Evolutionary conservation across 495 filamentous ascomycete genomes (phyloP).

Genomic region (Neurospora sp.): DNA sequence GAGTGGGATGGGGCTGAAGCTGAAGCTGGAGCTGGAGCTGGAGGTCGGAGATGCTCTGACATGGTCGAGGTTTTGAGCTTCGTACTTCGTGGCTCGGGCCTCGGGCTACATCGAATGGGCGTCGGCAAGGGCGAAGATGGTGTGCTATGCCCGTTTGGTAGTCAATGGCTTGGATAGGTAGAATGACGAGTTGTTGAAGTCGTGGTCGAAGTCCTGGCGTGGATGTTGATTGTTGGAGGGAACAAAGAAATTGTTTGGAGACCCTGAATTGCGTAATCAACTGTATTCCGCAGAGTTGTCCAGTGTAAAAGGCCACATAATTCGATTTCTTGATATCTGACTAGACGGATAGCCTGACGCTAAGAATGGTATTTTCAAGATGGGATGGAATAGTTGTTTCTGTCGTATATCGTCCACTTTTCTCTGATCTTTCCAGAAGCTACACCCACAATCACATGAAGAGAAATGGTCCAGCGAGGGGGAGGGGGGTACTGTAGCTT

Average conservation of each 20-base stretch:
- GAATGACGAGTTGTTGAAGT: neutral
- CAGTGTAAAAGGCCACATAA: neutral
- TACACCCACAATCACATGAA: neutral
- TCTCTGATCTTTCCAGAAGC: neutral
- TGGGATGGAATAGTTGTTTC: neutral
- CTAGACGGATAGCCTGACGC: neutral
- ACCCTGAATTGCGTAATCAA: neutral
- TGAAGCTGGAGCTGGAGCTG: slow-evolving; percentile 3
- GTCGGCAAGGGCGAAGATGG: neutral
- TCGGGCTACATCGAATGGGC: slow-evolving; percentile 7
- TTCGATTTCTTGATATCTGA: neutral
- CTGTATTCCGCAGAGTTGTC: neutral
- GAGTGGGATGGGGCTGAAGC: neutral
- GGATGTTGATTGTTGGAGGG: neutral
- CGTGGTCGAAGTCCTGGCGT: neutral
- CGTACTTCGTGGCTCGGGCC: neutral
- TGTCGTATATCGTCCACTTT: neutral
- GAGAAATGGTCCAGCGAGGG: neutral
- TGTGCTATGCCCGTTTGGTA: neutral
- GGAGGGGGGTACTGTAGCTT: neutral
- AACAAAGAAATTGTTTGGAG: neutral
- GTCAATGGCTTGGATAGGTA: neutral
- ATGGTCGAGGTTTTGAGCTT: slow-evolving; percentile 11
- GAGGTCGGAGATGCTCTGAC: slow-evolving; percentile 31
- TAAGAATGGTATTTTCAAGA: neutral